phyloP scores from a whole-genome alignment of 1,139 yeast species.

The Pichia sp. region DNA sequence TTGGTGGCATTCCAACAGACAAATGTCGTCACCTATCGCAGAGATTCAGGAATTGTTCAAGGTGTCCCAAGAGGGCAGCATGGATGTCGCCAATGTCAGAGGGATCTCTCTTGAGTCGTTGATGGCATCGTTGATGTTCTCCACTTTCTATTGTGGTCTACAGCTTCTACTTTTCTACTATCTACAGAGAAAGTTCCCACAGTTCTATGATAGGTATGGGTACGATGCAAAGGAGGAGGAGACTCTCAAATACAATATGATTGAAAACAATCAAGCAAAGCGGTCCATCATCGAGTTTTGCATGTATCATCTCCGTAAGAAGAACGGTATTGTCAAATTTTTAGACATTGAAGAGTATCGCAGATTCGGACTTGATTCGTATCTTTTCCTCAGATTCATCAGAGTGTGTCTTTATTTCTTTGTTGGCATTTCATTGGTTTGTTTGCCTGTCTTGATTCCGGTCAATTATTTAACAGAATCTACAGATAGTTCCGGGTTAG shows the following conservation, averaged over 20 bases:
- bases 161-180: constrained; percentile 55
- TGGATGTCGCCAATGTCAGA: constrained; percentile 8
- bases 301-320: constrained; percentile 11
- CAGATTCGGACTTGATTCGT: constrained; percentile 61
- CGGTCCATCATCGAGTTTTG: too few species aligned
- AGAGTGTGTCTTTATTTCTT: constrained; percentile 49
- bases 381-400: constrained; percentile 57
- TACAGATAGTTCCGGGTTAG: constrained; percentile 42
- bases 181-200: constrained; percentile 45
- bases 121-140: constrained; percentile 46
- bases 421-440: constrained; percentile 39
- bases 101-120: constrained; percentile 49
- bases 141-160: constrained; percentile 48
- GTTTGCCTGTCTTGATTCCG: constrained; percentile 45
- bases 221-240: too few species aligned
- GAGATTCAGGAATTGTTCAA: constrained; percentile 12
- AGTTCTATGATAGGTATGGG: constrained; percentile 58
- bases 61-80: constrained; percentile 13
- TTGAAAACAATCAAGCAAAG: background rate
- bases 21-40: background rate
- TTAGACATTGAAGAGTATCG: constrained; percentile 40
- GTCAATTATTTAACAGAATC: constrained; percentile 37
- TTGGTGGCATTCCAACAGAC: too few species aligned
- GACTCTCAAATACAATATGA: too few species aligned
- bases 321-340: constrained; percentile 35